A percentile compares a stretch with the other conserved stretches of the same genome.
These are phyloP conservation scores for Candida ascalaphidarum DNA, from an alignment of 805 yeast genomes.

Conservation along the genomic window DNA sequence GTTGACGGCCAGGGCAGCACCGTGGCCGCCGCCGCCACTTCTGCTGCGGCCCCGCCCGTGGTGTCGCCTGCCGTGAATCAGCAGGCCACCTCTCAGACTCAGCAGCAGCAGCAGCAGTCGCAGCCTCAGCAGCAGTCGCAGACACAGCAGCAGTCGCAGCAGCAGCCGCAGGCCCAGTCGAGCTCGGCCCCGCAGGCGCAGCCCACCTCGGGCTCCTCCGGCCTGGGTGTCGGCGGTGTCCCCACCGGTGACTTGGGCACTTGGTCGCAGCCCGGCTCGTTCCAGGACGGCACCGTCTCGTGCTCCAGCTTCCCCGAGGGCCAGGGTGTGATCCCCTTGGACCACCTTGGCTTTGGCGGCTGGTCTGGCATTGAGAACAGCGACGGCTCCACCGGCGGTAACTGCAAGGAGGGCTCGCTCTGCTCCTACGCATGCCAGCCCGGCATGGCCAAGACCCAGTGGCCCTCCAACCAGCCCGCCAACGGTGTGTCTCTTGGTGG, in stretches of 20 bases:
- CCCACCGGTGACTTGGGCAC: conserved; percentile 5
- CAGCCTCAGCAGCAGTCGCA: not conserved
- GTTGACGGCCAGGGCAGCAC: conserved; percentile 38
- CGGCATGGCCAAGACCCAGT: conserved; percentile 98
- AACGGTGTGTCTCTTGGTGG: conserved; percentile 94
- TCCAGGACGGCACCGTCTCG: conserved; percentile 10
- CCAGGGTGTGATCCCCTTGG: conserved; percentile 11
- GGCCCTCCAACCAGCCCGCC: conserved; percentile 85
- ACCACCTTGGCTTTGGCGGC: conserved; percentile 46
- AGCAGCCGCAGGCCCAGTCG: not conserved
- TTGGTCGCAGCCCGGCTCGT: conserved; percentile 5
- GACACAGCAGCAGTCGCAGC: not conserved
- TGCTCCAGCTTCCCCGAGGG: conserved; percentile 10
- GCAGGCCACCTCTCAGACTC: conserved; percentile 1
- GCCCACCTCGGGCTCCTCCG: not conserved
- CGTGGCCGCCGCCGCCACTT: conserved; percentile 15
- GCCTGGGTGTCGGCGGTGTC: conserved; percentile 2
- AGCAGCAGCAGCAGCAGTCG: not conserved
- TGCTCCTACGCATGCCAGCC: conserved; percentile 98
- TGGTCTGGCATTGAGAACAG: conserved; percentile 67
- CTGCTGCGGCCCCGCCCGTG: conserved; percentile 1
- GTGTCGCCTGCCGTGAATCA: conserved; percentile 7
- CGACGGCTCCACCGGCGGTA: conserved; percentile 52
- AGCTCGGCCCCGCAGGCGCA: too few species aligned
- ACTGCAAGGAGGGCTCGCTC: conserved; percentile 83